These are phyloP conservation scores for Amanita fuliginea DNA, from an alignment of 768 basidiomycete genomes.

Conservation along the genomic window DNA sequence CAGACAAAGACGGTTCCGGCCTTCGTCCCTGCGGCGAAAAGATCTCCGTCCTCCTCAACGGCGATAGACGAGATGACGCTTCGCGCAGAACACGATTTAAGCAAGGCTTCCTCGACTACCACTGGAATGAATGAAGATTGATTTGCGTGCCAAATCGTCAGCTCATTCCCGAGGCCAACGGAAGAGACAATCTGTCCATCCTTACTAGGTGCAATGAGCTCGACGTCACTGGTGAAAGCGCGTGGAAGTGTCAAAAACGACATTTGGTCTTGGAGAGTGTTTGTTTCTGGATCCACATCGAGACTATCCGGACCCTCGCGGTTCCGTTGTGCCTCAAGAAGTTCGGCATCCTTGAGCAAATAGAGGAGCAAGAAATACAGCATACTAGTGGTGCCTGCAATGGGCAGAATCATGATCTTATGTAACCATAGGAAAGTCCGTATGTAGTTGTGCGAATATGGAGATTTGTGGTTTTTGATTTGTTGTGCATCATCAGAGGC, in stretches of 20 bases:
- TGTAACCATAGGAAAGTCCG: slow-evolving; percentile 56
- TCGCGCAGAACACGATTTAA: slow-evolving; percentile 35
- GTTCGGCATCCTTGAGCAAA: slow-evolving; percentile 83
- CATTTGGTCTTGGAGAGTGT: slow-evolving; percentile 30
- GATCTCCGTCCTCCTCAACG: slow-evolving; percentile 47
- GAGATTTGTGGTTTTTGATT: slow-evolving; percentile 13
- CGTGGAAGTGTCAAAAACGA: slow-evolving; percentile 68
- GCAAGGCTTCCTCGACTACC: slow-evolving; percentile 40
- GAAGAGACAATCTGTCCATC: slow-evolving; percentile 58
- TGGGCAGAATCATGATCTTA: slow-evolving; percentile 80
- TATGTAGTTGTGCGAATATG: slow-evolving; percentile 32
- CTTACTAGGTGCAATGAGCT: slow-evolving; percentile 61
- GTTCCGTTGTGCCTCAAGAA: slow-evolving; percentile 77
- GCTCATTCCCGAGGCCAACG: slow-evolving; percentile 70
- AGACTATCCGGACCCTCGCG: slow-evolving; percentile 33
- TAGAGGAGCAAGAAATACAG: slow-evolving; percentile 76
- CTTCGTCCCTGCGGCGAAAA: slow-evolving; percentile 64
- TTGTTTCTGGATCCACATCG: slow-evolving; percentile 17
- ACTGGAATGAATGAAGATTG: slow-evolving; percentile 30
- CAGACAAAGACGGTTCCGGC: slow-evolving; percentile 57
- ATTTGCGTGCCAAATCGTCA: slow-evolving; percentile 55
- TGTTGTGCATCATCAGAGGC: slow-evolving; percentile 18
- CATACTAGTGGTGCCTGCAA: slow-evolving; percentile 59
- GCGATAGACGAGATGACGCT: slow-evolving; percentile 51
- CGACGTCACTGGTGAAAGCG: slow-evolving; percentile 74